Evolutionary conservation across 2,329 filamentous ascomycete species (phyloP).

Genomic region (Fusarium subtropicale): DNA sequence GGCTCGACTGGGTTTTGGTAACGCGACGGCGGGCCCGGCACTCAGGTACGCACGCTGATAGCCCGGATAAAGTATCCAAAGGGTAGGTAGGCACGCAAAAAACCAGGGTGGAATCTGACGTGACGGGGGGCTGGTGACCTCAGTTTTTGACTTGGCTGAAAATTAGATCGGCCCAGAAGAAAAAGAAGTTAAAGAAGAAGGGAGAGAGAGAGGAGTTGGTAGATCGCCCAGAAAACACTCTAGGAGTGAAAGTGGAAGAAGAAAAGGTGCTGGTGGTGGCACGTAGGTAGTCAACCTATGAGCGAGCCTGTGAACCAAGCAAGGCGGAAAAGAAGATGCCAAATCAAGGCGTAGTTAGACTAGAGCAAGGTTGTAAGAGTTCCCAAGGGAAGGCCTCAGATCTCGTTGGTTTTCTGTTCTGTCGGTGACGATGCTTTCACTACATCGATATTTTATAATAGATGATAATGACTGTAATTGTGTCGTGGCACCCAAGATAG

Average conservation of each 20-base stretch:
- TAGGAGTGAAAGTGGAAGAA: constrained; percentile 21
- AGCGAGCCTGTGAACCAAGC: constrained; percentile 28
- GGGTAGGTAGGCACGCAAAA: constrained; percentile 32
- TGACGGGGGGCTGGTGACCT: constrained; percentile 29
- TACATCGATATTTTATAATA: background rate
- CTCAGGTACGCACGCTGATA: constrained; percentile 28
- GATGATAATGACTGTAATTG: constrained; percentile 1
- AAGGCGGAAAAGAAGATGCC: constrained; percentile 27
- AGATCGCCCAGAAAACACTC: constrained; percentile 11
- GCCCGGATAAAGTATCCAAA: constrained; percentile 17
- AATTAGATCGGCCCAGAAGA: constrained; percentile 1
- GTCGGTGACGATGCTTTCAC: constrained; percentile 7
- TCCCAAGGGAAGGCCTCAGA: constrained; percentile 24
- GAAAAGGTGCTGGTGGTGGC: constrained; percentile 24
- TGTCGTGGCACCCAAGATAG: background rate
- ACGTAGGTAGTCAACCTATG: constrained; percentile 34
- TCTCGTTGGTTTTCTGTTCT: constrained; percentile 16
- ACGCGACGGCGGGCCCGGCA: constrained; percentile 39
- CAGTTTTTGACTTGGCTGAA: constrained; percentile 20
- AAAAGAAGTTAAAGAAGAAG: constrained; percentile 20
- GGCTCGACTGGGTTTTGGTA: constrained; percentile 15
- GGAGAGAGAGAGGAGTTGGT: constrained; percentile 28
- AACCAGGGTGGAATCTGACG: constrained; percentile 33
- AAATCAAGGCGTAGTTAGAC: constrained; percentile 13
- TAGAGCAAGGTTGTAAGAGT: constrained; percentile 15